phyloP scores from a whole-genome alignment of 2,329 filamentous ascomycete genomes.

The Rhinocladiella similis region DNA sequence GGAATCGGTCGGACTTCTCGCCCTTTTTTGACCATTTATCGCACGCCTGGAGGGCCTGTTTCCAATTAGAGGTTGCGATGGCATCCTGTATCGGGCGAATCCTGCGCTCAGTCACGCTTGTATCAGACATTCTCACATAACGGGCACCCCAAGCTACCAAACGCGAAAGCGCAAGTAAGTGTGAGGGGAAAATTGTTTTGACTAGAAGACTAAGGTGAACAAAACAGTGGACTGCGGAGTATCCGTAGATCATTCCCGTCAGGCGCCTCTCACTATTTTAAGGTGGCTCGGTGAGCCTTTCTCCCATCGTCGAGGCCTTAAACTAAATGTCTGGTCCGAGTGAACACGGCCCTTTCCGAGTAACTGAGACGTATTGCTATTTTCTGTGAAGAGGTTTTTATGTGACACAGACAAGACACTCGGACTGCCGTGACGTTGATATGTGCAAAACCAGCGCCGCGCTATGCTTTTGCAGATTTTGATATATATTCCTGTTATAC shows the following conservation, averaged over 20 bases:
- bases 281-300: neutral
- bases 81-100: slow-evolving; percentile 53
- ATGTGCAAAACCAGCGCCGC: neutral
- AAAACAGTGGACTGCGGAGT: slow-evolving; percentile 4
- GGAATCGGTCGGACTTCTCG: slow-evolving; percentile 40
- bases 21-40: slow-evolving; percentile 58
- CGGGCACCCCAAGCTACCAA: neutral
- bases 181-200: slow-evolving; percentile 18
- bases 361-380: neutral
- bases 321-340: too few species aligned
- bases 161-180: neutral
- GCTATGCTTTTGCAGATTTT: slow-evolving; percentile 7
- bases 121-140: slow-evolving; percentile 26
- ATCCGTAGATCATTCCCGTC: neutral
- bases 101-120: slow-evolving; percentile 32
- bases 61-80: slow-evolving; percentile 48
- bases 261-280: neutral
- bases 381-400: too few species aligned
- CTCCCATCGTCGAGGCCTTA: neutral
- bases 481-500: slow-evolving; percentile 5
- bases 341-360: too few species aligned
- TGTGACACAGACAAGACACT: neutral
- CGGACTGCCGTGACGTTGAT: too few species aligned
- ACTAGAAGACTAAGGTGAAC: slow-evolving; percentile 1
- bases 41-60: slow-evolving; percentile 51